Base-by-base conservation (phyloP, 2,329 filamentous ascomycete genomes). In the Penicillium sp. region DNA sequence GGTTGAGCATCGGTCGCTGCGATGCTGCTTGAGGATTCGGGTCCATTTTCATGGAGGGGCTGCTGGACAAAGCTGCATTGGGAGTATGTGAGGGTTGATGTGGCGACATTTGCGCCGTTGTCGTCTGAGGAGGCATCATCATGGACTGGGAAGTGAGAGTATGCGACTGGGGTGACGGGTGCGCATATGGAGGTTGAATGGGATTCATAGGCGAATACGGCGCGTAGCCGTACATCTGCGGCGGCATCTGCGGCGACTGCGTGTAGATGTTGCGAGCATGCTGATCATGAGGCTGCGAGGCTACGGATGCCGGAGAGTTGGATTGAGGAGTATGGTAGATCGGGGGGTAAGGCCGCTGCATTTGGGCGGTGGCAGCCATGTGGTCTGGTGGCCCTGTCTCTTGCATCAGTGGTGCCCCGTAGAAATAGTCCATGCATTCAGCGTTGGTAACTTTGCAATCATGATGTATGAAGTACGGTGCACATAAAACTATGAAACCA, bases 291-390 rank as follows among this genome's bases (percentile, higher is more conserved):
- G 85, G 82, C 51, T 91, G 90, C 30, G 92, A 96, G 57, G 92
- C 89, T 64, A 96, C 92, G 45, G 92, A 95, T 35, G 90, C 90
- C 44, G 92, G 92, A 49, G 92, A 96, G 74, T 92, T 95, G 50
- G 92, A 95, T 76, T 96, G 92, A 49, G 92, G 91, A 16, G 92
- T 95, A 73, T 96, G 90, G 71, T 96, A 96, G 69, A 96, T 95
- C 54, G 90, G 90, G 63, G 92, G 92, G 70, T 95, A 96, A 42
- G 79, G 81, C 63, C 84, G 80, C 69, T 83, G 84, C 80, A 87
- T 85, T 60, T 83, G 82, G 62, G 83, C 80, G 62, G 83, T 69
- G 56, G 74, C 79, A 57, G 84, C 83, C 85, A 87, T 87, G 66
- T 81, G 76, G 68, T 86, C 83, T 69, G 86, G 84, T 72, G 87